Percentiles rank a stretch among this genome's conserved stretches.
These are phyloP conservation scores for Verticillium nubilum DNA, from an alignment of 2,329 filamentous ascomycete species.

Conservation along the genomic window DNA sequence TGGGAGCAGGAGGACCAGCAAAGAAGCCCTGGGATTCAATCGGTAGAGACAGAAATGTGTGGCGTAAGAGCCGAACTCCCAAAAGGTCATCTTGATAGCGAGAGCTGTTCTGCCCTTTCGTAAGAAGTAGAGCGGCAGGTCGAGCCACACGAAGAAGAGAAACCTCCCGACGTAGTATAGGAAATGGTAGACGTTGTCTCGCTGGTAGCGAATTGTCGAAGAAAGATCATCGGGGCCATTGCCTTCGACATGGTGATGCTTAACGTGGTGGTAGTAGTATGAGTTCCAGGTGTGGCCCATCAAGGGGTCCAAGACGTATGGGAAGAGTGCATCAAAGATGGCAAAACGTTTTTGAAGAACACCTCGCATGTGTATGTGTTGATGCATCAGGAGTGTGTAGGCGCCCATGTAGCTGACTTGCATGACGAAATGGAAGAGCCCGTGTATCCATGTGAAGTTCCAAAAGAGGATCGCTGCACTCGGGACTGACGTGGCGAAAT, in stretches of 20 bases:
- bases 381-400: conserved; percentile 79
- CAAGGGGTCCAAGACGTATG: conserved; percentile 68
- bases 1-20: conserved; percentile 63
- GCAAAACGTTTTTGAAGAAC: conserved; percentile 52
- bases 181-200: conserved; percentile 62
- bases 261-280: conserved; percentile 82
- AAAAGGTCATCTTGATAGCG: conserved; percentile 52
- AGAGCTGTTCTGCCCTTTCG: conserved; percentile 51
- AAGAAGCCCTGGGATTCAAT: conserved; percentile 48
- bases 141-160: conserved; percentile 67
- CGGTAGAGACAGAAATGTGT: conserved; percentile 45
- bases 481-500: conserved; percentile 63
- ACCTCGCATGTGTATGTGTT: conserved; percentile 75
- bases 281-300: conserved; percentile 84
- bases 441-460: conserved; percentile 64
- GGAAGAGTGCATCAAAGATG: conserved; percentile 59
- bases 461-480: conserved; percentile 61
- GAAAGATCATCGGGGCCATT: conserved; percentile 74
- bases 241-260: conserved; percentile 78
- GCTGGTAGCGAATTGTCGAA: conserved; percentile 70
- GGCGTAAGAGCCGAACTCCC: conserved; percentile 54
- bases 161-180: conserved; percentile 70
- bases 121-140: conserved; percentile 69
- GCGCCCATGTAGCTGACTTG: conserved; percentile 64
- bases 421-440: conserved; percentile 58